Evolutionary conservation across 352 stramenopile genomes (phyloP).

Genomic region (Thalassiosira livingstoniorum): DNA sequence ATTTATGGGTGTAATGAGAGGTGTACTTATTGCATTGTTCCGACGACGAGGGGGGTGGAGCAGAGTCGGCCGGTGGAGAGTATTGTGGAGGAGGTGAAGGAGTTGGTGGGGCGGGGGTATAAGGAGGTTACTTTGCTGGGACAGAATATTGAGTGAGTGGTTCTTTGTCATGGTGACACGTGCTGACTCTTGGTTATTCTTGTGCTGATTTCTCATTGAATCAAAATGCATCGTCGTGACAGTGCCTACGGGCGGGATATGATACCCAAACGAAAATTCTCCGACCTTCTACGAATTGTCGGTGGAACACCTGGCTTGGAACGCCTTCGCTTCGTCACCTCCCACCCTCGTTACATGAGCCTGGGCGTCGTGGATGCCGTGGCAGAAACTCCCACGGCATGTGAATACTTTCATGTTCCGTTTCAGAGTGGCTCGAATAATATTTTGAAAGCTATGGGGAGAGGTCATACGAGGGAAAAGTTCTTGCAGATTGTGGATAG

Average conservation of each 20-base stretch:
- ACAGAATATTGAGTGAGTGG: background rate
- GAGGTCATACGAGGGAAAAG: constrained; percentile 87
- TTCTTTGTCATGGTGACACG: too few relatives aligned
- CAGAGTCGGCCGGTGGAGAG: constrained; percentile 81
- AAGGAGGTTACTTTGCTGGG: constrained; percentile 89
- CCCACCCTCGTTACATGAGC: constrained; percentile 89
- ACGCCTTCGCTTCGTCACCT: constrained; percentile 88
- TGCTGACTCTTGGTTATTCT: too few relatives aligned
- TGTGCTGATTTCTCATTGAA: too few relatives aligned
- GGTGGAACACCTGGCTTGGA: constrained; percentile 72
- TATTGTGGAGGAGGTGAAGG: constrained; percentile 84
- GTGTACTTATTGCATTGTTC: constrained; percentile 90
- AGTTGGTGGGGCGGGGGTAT: constrained; percentile 81
- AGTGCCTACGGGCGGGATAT: constrained; percentile 90
- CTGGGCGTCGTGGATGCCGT: constrained; percentile 87
- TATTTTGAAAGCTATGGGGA: constrained; percentile 86
- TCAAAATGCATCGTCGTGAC: too few relatives aligned
- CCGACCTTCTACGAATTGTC: constrained; percentile 85
- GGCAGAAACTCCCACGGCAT: constrained; percentile 81
- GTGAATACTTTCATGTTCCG: constrained; percentile 88
- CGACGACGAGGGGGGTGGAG: constrained; percentile 87
- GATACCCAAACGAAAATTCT: constrained; percentile 87
- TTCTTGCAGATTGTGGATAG: constrained; percentile 87
- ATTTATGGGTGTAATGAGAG: constrained; percentile 90
- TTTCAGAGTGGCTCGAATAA: constrained; percentile 87